These are phyloP conservation scores for Tylopilus vinaceipallidus DNA, from an alignment of 768 basidiomycete genomes.

Conservation along the genomic window DNA sequence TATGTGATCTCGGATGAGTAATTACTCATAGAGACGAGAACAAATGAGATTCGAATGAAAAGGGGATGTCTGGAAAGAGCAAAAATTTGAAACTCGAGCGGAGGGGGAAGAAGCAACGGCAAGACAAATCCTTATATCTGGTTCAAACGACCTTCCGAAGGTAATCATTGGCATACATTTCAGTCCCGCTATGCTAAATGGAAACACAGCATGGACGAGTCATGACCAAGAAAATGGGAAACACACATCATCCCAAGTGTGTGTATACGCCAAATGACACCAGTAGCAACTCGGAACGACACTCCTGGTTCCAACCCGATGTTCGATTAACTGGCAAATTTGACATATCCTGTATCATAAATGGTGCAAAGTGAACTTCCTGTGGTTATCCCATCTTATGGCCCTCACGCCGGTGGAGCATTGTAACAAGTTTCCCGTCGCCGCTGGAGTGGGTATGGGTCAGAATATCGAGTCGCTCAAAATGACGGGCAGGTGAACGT, in stretches of 20 bases:
- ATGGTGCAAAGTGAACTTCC: background rate
- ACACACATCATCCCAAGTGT: background rate
- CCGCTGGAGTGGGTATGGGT: background rate
- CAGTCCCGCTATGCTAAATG: background rate
- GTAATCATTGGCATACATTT: background rate
- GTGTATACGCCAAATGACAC: background rate
- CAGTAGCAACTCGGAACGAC: background rate
- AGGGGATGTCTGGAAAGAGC: background rate
- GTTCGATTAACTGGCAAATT: background rate
- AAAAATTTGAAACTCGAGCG: too few species aligned
- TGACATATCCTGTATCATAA: too few species aligned
- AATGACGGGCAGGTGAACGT: too few species aligned
- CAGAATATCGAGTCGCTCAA: background rate
- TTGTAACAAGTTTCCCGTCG: background rate
- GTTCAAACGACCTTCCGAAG: background rate
- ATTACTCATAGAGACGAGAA: background rate
- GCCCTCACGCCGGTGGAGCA: background rate
- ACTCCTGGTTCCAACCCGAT: background rate
- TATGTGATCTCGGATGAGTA: background rate
- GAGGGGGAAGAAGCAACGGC: background rate
- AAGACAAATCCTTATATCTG: constrained; percentile 5
- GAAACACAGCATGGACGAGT: background rate
- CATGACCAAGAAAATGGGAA: background rate
- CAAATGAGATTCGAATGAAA: too few species aligned
- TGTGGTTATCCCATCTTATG: background rate